phyloP scores from a whole-genome alignment of 768 basidiomycete genomes.

The Podaxis sp. region DNA sequence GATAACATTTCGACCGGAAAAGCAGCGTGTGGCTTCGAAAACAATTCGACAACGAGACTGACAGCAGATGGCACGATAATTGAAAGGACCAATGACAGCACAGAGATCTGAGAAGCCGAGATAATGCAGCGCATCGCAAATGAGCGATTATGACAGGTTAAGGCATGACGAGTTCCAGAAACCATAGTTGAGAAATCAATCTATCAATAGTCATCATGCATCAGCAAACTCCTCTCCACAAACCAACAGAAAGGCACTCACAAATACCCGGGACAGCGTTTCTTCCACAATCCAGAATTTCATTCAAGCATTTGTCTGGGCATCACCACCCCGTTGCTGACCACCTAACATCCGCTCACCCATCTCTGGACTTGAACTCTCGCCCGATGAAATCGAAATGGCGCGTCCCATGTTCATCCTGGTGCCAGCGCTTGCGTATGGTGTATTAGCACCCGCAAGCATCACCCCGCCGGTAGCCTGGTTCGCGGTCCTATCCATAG shows the following conservation, averaged over 20 bases:
- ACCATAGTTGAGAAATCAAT: neutral
- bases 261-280: neutral
- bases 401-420: neutral
- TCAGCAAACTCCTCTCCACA: neutral
- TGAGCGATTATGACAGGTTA: neutral
- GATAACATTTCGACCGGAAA: neutral
- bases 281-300: neutral
- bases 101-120: neutral
- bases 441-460: neutral
- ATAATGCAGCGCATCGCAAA: neutral
- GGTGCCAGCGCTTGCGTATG: neutral
- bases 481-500: neutral
- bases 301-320: neutral
- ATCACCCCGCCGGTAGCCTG: neutral
- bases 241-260: neutral
- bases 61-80: neutral
- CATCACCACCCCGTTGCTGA: neutral
- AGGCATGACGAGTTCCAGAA: neutral
- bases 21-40: neutral
- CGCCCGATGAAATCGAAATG: constrained; percentile 5
- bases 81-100: neutral
- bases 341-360: neutral
- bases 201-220: neutral
- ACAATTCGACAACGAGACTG: neutral
- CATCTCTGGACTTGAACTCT: neutral